A percentile compares a stretch with the other conserved stretches of the same genome.
phyloP scores from a whole-genome alignment of 2,329 filamentous ascomycete species.

The Aspergillus puulaauensis region DNA sequence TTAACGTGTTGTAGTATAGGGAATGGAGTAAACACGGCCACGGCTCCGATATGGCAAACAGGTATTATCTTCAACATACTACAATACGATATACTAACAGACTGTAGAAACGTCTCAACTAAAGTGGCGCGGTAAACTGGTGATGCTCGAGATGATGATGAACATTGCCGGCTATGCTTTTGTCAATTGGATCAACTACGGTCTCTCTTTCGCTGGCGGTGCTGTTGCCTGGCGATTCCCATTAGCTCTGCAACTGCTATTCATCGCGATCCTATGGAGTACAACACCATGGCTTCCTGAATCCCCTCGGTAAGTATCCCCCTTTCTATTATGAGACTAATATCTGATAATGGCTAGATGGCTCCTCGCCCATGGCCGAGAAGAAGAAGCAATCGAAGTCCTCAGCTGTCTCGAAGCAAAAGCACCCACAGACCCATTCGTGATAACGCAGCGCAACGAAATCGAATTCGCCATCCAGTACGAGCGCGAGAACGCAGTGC shows the following conservation, averaged over 20 bases:
- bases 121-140: conserved; percentile 46
- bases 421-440: conserved; percentile 45
- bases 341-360: conserved; percentile 31
- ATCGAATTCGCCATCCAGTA: conserved; percentile 51
- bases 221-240: conserved; percentile 47
- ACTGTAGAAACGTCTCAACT: conserved; percentile 43
- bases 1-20: not conserved
- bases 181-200: conserved; percentile 55
- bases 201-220: conserved; percentile 48
- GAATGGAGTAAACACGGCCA: conserved; percentile 52
- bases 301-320: conserved; percentile 15
- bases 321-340: not conserved
- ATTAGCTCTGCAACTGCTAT: conserved; percentile 51
- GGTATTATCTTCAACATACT: conserved; percentile 15
- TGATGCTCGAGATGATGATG: conserved; percentile 51
- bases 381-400: conserved; percentile 50
- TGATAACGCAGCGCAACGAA: conserved; percentile 45
- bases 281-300: conserved; percentile 41
- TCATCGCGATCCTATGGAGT: conserved; percentile 47
- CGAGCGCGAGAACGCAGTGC: conserved; percentile 50
- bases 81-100: too few species aligned
- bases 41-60: conserved; percentile 52
- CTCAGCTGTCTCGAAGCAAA: conserved; percentile 51
- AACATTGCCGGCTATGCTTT: conserved; percentile 52
- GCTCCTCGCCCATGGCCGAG: conserved; percentile 42